Percentiles rank a stretch among this genome's conserved stretches.
These are phyloP conservation scores for Candolleomyces aberdarensis DNA, from an alignment of 768 basidiomycete genomes.

Conservation along the genomic window DNA sequence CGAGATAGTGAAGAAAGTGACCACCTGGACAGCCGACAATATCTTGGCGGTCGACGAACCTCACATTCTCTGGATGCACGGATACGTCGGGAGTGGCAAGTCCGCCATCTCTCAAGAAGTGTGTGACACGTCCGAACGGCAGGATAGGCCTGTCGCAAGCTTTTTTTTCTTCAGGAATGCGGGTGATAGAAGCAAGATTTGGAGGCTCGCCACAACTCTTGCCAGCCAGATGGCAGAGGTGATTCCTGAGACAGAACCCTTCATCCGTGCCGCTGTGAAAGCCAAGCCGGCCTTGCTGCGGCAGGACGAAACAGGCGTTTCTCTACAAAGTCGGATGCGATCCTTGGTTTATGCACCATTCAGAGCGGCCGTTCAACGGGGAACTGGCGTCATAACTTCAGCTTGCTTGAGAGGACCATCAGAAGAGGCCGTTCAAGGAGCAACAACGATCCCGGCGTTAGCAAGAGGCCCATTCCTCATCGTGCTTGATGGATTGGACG, in stretches of 20 bases:
- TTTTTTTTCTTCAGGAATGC: conserved; percentile 14
- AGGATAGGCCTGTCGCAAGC: conserved; percentile 1
- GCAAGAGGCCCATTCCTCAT: not conserved
- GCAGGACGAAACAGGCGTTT: not conserved
- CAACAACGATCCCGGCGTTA: not conserved
- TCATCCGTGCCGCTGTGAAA: not conserved
- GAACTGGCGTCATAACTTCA: not conserved
- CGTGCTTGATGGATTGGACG: not conserved
- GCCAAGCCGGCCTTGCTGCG: not conserved
- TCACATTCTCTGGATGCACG: conserved; percentile 16
- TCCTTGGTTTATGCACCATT: not conserved
- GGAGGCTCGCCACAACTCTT: conserved; percentile 7
- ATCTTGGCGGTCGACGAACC: not conserved
- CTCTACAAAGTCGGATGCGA: not conserved
- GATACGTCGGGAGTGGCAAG: conserved; percentile 18
- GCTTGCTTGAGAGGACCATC: too few species aligned
- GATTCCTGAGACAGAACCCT: not conserved
- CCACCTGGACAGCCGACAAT: not conserved
- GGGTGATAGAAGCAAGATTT: conserved; percentile 1
- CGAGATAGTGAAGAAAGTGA: not conserved
- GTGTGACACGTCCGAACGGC: conserved; percentile 3
- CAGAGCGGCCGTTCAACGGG: not conserved
- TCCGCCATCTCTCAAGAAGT: conserved; percentile 15
- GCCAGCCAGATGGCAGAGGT: not conserved
- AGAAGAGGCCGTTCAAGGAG: too few species aligned